Evolutionary conservation across 352 stramenopile genomes (phyloP).

Genomic region (Hyaloperonospora arabidopsidis): DNA sequence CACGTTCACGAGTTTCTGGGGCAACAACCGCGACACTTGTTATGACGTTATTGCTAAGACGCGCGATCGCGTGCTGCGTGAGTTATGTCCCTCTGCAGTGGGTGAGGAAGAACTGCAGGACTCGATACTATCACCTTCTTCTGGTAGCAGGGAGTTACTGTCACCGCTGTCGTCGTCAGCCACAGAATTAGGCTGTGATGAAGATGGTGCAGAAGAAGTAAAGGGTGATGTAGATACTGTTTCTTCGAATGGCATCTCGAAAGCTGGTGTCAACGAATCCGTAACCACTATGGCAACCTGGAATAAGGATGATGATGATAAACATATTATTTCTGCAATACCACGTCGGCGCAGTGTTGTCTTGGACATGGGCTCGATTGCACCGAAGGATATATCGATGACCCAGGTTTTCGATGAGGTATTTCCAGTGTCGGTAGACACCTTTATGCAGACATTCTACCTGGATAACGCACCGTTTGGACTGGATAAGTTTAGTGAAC

Average conservation of each 20-base stretch:
- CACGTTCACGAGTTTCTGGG: slow-evolving; percentile 84
- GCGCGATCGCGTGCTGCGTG: slow-evolving; percentile 41
- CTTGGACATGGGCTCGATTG: slow-evolving; percentile 49
- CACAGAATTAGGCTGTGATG: slow-evolving; percentile 2
- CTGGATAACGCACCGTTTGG: slow-evolving; percentile 62
- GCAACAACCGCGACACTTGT: slow-evolving; percentile 70
- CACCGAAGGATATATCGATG: slow-evolving; percentile 72
- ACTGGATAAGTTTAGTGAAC: slow-evolving; percentile 51
- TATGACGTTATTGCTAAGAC: slow-evolving; percentile 68
- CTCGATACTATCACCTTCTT: slow-evolving; percentile 13
- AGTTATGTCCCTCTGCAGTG: slow-evolving; percentile 18
- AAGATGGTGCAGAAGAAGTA: slow-evolving; percentile 10
- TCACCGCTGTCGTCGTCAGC: slow-evolving; percentile 6
- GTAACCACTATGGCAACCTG: slow-evolving; percentile 2
- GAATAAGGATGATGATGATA: slow-evolving; percentile 5
- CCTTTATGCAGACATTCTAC: slow-evolving; percentile 66
- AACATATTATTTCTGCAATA: slow-evolving; percentile 10
- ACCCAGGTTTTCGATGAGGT: slow-evolving; percentile 50
- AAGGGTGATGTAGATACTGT: slow-evolving; percentile 3
- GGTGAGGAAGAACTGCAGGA: slow-evolving; percentile 14
- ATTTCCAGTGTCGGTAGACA: slow-evolving; percentile 56
- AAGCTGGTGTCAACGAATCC: slow-evolving; percentile 1
- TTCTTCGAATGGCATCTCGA: slow-evolving; percentile 4
- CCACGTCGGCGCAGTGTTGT: slow-evolving; percentile 37
- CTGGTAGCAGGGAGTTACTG: slow-evolving; percentile 1